These are phyloP conservation scores for Lachancea lanzarotensis DNA, from an alignment of 805 yeast species.

Conservation along the genomic window DNA sequence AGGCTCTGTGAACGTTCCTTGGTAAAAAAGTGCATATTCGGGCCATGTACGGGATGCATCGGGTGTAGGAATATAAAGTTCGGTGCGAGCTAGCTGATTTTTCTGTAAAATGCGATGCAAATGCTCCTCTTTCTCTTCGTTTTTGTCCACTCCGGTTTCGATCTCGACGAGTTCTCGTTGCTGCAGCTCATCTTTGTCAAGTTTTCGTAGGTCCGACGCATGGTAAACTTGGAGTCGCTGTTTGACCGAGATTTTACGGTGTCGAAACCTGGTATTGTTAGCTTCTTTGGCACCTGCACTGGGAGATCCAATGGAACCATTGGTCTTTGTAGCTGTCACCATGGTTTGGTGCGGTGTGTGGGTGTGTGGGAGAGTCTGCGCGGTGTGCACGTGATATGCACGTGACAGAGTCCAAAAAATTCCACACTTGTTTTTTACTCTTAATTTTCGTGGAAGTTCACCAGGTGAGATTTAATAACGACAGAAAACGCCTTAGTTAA, in stretches of 20 bases:
- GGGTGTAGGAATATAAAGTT: conserved; percentile 84
- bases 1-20: conserved; percentile 62
- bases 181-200: conserved; percentile 48
- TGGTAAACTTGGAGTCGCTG: conserved; percentile 72
- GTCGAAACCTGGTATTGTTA: conserved; percentile 67
- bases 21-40: conserved; percentile 68
- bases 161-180: conserved; percentile 84
- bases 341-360: background rate
- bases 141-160: conserved; percentile 97
- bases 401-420: no score
- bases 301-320: background rate
- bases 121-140: conserved; percentile 96
- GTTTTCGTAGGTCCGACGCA: conserved; percentile 73
- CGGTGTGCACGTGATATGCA: no score
- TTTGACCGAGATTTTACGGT: conserved; percentile 89
- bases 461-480: no score
- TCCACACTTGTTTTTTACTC: no score
- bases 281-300: conserved; percentile 8
- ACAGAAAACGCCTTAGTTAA: no score
- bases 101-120: conserved; percentile 85
- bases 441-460: no score
- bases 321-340: background rate
- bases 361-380: background rate
- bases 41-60: conserved; percentile 83
- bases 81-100: conserved; percentile 39